These are phyloP conservation scores for Ceratobasidium sp. DNA, from an alignment of 1,284 basidiomycete species.

Conservation along the genomic window DNA sequence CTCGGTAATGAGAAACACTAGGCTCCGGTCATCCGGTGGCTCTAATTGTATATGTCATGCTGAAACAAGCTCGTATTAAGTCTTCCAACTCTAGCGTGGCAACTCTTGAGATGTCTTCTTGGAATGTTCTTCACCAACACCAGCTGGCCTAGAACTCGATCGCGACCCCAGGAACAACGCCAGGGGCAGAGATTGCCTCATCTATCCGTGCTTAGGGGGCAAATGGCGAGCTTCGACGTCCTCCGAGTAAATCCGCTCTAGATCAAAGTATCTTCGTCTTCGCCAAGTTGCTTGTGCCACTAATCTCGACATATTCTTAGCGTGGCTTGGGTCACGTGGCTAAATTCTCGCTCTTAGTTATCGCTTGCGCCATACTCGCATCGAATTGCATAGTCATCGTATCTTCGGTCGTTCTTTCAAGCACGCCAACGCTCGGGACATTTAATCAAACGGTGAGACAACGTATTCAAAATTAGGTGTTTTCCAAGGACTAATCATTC, in stretches of 20 bases:
- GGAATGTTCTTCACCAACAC: neutral
- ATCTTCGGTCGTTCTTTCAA: neutral
- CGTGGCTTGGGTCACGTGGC: neutral
- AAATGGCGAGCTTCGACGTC: neutral
- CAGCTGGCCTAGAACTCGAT: neutral
- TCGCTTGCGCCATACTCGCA: conserved; percentile 19
- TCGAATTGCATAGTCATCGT: conserved; percentile 2
- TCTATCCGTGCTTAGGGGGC: neutral
- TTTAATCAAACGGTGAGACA: neutral
- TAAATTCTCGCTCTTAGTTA: neutral
- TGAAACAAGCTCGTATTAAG: no score
- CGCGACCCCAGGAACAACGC: neutral
- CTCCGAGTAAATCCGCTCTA: neutral
- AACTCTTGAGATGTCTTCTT: no score
- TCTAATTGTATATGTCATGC: no score
- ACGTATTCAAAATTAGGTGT: neutral
- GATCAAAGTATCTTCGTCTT: neutral
- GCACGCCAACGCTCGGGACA: neutral
- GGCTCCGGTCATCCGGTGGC: no score
- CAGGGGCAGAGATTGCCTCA: neutral
- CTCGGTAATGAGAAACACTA: no score
- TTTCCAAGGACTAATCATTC: no score
- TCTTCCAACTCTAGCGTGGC: no score
- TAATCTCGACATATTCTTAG: neutral
- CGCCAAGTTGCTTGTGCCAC: neutral